Conservation (phyloP, 2,329 filamentous ascomycete genomes). For the Colletotrichum sp. region DNA sequence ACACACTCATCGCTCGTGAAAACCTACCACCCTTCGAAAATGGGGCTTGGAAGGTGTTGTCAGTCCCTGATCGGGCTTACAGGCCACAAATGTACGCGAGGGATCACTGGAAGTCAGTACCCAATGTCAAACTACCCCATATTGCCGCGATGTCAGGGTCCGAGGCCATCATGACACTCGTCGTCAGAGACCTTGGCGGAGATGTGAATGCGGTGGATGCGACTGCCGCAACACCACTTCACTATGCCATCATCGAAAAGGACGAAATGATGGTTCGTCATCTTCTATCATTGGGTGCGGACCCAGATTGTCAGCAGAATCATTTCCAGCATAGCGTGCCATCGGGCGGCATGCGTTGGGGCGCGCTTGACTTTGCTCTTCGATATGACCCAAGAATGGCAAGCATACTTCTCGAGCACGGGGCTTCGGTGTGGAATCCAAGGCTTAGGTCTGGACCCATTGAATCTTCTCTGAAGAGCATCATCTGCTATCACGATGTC, state of each 20-base stretch:
- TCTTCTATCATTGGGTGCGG: neutral
- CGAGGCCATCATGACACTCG: neutral
- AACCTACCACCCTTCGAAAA: neutral
- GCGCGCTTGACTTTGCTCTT: neutral
- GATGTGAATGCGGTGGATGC: neutral
- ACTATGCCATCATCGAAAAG: neutral
- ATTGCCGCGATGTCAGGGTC: neutral
- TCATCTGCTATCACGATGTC: neutral
- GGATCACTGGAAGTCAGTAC: neutral
- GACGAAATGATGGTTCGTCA: neutral
- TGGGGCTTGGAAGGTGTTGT: neutral
- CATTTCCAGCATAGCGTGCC: neutral
- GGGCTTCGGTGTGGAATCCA: neutral
- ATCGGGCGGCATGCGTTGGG: neutral
- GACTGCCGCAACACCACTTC: neutral
- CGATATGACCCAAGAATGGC: neutral
- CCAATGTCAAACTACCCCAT: neutral
- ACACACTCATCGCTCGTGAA: neutral
- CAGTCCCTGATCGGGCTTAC: neutral
- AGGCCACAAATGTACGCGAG: too few species aligned
- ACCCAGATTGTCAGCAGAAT: neutral
- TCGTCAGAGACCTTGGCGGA: neutral
- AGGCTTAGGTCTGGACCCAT: neutral
- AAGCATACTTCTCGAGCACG: neutral
- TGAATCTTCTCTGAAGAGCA: neutral